Evolutionary conservation across 495 filamentous ascomycete species (phyloP), one percentile per base, ranked within the genome.

Genomic region (Cercophora samala): DNA sequence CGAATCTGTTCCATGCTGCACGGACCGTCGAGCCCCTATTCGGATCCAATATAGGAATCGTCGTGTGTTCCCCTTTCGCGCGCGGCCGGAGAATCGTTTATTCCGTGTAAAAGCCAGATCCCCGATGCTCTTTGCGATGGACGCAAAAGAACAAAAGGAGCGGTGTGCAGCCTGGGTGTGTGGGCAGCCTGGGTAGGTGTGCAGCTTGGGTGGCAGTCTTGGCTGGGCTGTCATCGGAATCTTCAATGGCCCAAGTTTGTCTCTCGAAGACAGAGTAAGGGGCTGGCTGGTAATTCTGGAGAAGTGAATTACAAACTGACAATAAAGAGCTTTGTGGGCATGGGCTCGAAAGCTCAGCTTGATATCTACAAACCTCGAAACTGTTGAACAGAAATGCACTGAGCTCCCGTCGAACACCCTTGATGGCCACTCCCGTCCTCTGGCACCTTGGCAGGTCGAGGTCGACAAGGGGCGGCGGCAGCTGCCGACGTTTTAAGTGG

Each of bases 101-200:
- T 23, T 56, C 53, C 22, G 53, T 19, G 53, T 3, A 54, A 54
- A 21, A 54, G 19, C 52, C 53, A 56, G 53, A 23, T 21, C 52
- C 52, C 17, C 53, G 5, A 4, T 2, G 4, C 18, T 21, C 53
- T 56, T 56, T 56, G n/a, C 53, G 53, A 56, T 56, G 53, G n/a
- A 19, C n/a, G 6, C 22, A 23, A 5, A 56, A 56, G n/a, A 8
- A 19, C n/a, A 56, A 56, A 56, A 56, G 53, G 53, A 56, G 53
- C 53, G 53, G 53, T 56, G 53, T 56, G 53, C 53, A 56, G 53
- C 52, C 15, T 54, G 17, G 52, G 51, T 5, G 13, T 54, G n/a
- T n/a, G n/a, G n/a, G 26, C 37, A 46, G 37, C 37, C 13, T 46
- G 37, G 37, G 37, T 46, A 9, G 9, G n/a, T n/a, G 13, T 54